Evolutionary conservation across 2,329 filamentous ascomycete genomes (phyloP).

Genomic region (Ophiostoma triangulosporum): DNA sequence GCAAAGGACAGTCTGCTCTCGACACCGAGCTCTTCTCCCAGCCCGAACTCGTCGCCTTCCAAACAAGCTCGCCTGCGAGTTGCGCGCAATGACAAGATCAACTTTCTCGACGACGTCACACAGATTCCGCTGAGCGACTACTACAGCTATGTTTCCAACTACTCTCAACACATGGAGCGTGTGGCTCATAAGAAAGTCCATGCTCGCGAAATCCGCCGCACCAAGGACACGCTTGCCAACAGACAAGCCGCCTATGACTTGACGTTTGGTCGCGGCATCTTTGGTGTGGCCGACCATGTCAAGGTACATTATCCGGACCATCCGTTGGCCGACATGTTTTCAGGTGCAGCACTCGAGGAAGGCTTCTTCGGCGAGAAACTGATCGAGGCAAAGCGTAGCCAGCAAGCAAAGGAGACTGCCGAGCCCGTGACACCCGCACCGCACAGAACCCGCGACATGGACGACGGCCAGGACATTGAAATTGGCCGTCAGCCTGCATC

Average conservation of each 20-base stretch:
- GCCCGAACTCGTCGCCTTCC: background rate
- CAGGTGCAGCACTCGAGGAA: constrained; percentile 9
- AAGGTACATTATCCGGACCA: constrained; percentile 2
- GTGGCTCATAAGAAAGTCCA: constrained; percentile 7
- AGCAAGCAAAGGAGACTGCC: background rate
- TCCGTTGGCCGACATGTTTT: constrained; percentile 10
- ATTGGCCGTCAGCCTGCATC: constrained; percentile 54
- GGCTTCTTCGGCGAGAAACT: constrained; percentile 6
- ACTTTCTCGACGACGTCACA: constrained; percentile 13
- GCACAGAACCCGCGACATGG: constrained; percentile 1
- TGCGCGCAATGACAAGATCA: background rate
- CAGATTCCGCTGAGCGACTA: constrained; percentile 14
- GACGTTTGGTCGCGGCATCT: constrained; percentile 14
- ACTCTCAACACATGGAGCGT: constrained; percentile 12
- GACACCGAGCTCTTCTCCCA: background rate
- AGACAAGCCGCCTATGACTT: constrained; percentile 8
- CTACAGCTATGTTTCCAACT: constrained; percentile 10
- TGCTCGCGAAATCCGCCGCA: constrained; percentile 2
- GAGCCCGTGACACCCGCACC: constrained; percentile 10
- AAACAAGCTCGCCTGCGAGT: background rate
- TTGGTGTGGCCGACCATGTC: constrained; percentile 9
- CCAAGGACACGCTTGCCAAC: constrained; percentile 1
- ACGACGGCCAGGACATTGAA: constrained; percentile 32
- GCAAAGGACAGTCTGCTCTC: background rate
- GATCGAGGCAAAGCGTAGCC: constrained; percentile 13